Evolutionary conservation across 257 asterid genomes (phyloP).

Genomic region (Solanum chmielewskii): DNA sequence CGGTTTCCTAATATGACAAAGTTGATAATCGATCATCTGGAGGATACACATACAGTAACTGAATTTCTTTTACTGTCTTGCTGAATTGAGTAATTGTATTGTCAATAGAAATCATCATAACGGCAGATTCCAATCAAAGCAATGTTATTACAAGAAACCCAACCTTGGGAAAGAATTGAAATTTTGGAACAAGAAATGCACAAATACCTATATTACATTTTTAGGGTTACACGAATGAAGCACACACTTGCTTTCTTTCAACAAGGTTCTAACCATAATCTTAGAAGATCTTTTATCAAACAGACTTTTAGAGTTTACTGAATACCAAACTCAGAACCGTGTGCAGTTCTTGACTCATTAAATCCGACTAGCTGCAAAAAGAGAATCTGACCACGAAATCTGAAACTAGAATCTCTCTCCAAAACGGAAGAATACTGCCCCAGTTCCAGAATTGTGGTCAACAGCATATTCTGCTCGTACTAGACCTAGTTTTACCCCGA

Average conservation of each 20-base stretch:
- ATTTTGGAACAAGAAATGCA: background rate
- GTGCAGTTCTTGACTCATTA: background rate
- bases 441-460: conserved; percentile 87
- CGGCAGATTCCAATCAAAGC: background rate
- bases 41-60: background rate
- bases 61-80: background rate
- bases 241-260: background rate
- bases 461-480: conserved; percentile 91
- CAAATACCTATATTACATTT: background rate
- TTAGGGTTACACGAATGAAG: background rate
- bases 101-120: background rate
- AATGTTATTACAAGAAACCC: background rate
- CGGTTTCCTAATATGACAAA: background rate
- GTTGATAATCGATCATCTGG: background rate
- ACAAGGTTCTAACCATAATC: background rate
- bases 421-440: conserved; percentile 79
- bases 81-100: background rate
- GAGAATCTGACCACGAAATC: background rate
- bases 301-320: background rate
- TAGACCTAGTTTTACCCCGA: conserved; percentile 80
- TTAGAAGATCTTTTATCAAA: background rate
- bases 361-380: background rate
- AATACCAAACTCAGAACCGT: background rate
- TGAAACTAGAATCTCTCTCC: conserved; percentile 79
- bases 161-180: background rate